A percentile compares a stretch with the other conserved stretches of the same genome.
These are phyloP conservation scores for Candida maris DNA, from an alignment of 805 yeast genomes.

Conservation along the genomic window DNA sequence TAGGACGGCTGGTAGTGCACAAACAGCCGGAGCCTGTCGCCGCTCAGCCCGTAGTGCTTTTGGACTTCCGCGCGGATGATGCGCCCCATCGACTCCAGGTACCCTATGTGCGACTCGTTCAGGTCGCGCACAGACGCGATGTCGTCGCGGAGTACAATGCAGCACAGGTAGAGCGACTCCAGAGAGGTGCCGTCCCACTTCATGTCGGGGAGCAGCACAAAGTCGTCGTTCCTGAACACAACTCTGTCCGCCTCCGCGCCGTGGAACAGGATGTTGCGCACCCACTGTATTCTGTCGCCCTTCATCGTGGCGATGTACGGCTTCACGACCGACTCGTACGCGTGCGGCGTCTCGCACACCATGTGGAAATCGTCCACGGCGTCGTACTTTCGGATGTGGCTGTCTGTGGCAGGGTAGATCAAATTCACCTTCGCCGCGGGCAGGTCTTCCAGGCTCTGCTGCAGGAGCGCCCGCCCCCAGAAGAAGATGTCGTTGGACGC, in stretches of 20 bases:
- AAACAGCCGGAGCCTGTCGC: conserved; percentile 67
- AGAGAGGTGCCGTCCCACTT: conserved; percentile 84
- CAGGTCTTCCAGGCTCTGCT: conserved; percentile 39
- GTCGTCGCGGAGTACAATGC: conserved; percentile 67
- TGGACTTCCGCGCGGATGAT: conserved; percentile 49
- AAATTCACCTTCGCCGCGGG: conserved; percentile 73
- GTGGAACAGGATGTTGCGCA: conserved; percentile 70
- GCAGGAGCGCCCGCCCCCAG: conserved; percentile 65
- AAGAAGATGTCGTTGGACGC: conserved; percentile 80
- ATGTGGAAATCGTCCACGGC: conserved; percentile 50
- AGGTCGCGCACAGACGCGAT: conserved; percentile 76
- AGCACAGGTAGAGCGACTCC: conserved; percentile 71
- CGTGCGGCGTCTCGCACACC: conserved; percentile 76
- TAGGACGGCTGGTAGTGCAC: conserved; percentile 95
- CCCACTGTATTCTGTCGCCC: conserved; percentile 86
- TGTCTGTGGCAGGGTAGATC: conserved; percentile 85
- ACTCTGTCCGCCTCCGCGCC: conserved; percentile 85
- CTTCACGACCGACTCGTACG: conserved; percentile 55
- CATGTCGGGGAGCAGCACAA: conserved; percentile 87
- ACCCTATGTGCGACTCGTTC: conserved; percentile 51
- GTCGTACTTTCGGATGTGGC: conserved; percentile 77
- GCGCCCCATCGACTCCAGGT: conserved; percentile 46
- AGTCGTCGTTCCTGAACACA: conserved; percentile 63
- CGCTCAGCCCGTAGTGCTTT: conserved; percentile 41
- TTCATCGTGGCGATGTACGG: conserved; percentile 78